A percentile compares a stretch with the other conserved stretches of the same genome.
Conservation (phyloP, 768 basidiomycete genomes). For the Pleurotus djamor region DNA sequence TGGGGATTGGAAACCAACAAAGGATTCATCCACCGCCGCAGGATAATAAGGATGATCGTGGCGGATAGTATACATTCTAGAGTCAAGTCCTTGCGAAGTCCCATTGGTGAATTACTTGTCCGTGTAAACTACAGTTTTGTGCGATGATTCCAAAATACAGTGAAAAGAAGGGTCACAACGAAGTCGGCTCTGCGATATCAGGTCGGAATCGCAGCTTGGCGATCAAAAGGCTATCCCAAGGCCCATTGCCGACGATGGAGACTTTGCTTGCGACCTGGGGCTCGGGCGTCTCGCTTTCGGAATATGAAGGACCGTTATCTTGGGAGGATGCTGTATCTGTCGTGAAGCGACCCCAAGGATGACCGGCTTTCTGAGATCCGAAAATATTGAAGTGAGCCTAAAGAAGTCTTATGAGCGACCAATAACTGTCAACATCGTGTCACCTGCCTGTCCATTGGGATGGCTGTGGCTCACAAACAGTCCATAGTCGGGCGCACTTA, state of each 20-base stretch:
- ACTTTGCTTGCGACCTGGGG: slow-evolving; percentile 50
- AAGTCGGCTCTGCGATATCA: slow-evolving; percentile 57
- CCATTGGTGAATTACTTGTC: not conserved
- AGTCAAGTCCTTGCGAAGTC: not conserved
- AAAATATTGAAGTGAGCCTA: slow-evolving; percentile 74
- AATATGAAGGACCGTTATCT: slow-evolving; percentile 40
- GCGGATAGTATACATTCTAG: too few relatives aligned
- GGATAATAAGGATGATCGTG: too few relatives aligned
- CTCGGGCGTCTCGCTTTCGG: slow-evolving; percentile 29
- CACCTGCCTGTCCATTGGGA: slow-evolving; percentile 50
- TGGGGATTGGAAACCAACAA: too few relatives aligned
- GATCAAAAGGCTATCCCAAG: slow-evolving; percentile 60
- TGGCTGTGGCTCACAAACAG: slow-evolving; percentile 75
- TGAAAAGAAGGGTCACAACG: slow-evolving; percentile 21
- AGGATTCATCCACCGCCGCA: too few relatives aligned
- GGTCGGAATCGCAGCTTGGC: slow-evolving; percentile 66
- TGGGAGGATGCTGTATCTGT: slow-evolving; percentile 45
- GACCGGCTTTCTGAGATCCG: slow-evolving; percentile 43
- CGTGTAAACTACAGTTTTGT: not conserved
- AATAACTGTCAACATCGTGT: slow-evolving; percentile 2
- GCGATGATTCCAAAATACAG: not conserved
- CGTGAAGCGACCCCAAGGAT: slow-evolving; percentile 76
- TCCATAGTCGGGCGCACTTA: slow-evolving; percentile 71
- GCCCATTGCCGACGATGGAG: slow-evolving; percentile 33
- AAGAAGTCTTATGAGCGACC: not conserved